Conservation (phyloP, 768 basidiomycete genomes). For the Lactarius hengduanensis region DNA sequence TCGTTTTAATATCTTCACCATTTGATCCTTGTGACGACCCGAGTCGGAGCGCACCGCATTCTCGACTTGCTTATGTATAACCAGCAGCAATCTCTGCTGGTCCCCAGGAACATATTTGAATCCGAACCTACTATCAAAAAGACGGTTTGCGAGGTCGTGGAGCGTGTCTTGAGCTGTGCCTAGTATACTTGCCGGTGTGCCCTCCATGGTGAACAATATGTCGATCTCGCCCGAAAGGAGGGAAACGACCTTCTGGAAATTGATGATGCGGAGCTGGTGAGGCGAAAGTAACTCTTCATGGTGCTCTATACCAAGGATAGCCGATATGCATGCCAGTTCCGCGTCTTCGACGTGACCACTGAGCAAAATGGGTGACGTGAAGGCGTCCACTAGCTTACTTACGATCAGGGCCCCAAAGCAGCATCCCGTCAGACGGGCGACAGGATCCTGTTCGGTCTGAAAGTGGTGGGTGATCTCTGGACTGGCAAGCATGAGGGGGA, state of each 20-base stretch:
- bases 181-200: neutral
- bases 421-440: neutral
- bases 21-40: neutral
- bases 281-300: neutral
- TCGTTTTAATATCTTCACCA: neutral
- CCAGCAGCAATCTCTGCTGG: neutral
- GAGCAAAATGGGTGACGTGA: neutral
- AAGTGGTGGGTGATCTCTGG: neutral
- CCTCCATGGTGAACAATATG: neutral
- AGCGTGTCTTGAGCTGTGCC: neutral
- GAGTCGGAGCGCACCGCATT: neutral
- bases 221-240: neutral
- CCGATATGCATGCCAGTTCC: neutral
- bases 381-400: neutral
- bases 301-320: neutral
- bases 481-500: neutral
- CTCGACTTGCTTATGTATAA: neutral
- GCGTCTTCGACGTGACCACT: neutral
- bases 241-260: neutral
- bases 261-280: neutral
- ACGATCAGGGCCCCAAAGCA: neutral
- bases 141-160: neutral
- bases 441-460: neutral
- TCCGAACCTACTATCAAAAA: neutral
- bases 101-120: neutral